A percentile compares a stretch with the other conserved stretches of the same genome.
phyloP scores from a whole-genome alignment of 208 protist species.

The Trypanosoma cruzi region DNA sequence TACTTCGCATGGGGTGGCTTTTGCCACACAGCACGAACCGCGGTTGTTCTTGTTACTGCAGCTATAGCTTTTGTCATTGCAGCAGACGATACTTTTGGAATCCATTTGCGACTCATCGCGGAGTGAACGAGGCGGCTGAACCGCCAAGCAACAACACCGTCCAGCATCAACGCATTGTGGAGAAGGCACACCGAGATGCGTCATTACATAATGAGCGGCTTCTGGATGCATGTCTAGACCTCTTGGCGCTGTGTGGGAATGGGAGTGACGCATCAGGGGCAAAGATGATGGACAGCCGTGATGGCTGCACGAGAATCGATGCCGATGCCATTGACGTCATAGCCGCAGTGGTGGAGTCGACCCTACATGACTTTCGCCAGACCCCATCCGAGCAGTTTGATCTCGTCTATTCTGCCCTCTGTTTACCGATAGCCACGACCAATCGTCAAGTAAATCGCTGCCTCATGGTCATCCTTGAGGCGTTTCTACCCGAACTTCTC shows the following conservation, averaged over 20 bases:
- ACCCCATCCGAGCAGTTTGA: conserved; percentile 73
- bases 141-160: conserved; percentile 17
- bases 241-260: conserved; percentile 63
- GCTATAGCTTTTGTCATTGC: neutral
- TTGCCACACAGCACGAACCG: neutral
- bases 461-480: conserved; percentile 71
- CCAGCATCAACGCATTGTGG: conserved; percentile 44
- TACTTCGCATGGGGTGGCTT: neutral
- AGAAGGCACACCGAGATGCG: conserved; percentile 45
- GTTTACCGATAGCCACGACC: conserved; percentile 46
- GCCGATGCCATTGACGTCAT: conserved; percentile 26
- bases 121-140: neutral
- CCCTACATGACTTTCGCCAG: conserved; percentile 59
- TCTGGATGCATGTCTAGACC: conserved; percentile 64
- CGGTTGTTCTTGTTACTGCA: neutral
- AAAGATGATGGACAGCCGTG: neutral
- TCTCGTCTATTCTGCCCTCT: conserved; percentile 75
- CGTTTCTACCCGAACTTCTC: conserved; percentile 58
- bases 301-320: conserved; percentile 19
- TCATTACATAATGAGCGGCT: conserved; percentile 70
- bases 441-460: conserved; percentile 49
- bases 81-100: conserved; percentile 48
- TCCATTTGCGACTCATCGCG: conserved; percentile 34
- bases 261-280: conserved; percentile 4
- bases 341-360: conserved; percentile 41